Evolutionary conservation across 2,329 filamentous ascomycete species (phyloP), one percentile per base, ranked within the genome.

Genomic region (Sclerotinia trifoliorum): DNA sequence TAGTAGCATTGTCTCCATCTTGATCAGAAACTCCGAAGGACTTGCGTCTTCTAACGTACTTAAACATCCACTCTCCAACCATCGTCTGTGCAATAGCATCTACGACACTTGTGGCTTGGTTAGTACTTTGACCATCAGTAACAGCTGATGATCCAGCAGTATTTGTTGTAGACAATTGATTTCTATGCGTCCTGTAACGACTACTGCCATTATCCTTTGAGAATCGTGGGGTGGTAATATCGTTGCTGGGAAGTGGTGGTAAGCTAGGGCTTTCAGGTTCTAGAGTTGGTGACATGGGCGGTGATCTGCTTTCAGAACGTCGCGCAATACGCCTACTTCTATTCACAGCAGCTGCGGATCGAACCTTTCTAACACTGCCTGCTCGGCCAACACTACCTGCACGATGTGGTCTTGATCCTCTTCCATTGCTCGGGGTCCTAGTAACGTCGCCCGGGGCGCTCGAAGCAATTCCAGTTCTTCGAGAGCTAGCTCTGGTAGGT

Each of bases 1-100:
- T 85, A 71, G 82, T 85, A 26, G 82, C 83, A 69, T 90, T 88
- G 79, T 91, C 88, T 71, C 84, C 90, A 75, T 93, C 88, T 71
- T 87, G 84, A 72, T 85, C 87, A 32, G 82, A 84, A 65, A 94
- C 88, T 26, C 93, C 93, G 77, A 99, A 98, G 0, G 94, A 96
- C 80, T 94, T 97, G 72, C 94, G 88, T 78, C 92, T 86, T 64
- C 92, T 86, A 46, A 94, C 90, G 75, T 96, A 95, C 79, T 96
- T 96, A 83, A 90, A 94, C 91, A 96, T 94, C 91, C 92, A 95
- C 76, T 98, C 95, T 49, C 95, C 95, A 42, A 99, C 93, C 95
- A 99, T 99, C 0, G 94, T 96, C 77, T 96, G 94, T 1, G 95
- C 94, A 78, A 99, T 98, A 4, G 95, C 93, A 80, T 98, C 95